Conservation (phyloP, 106 monocot species). For the Chionographis japonica region DNA sequence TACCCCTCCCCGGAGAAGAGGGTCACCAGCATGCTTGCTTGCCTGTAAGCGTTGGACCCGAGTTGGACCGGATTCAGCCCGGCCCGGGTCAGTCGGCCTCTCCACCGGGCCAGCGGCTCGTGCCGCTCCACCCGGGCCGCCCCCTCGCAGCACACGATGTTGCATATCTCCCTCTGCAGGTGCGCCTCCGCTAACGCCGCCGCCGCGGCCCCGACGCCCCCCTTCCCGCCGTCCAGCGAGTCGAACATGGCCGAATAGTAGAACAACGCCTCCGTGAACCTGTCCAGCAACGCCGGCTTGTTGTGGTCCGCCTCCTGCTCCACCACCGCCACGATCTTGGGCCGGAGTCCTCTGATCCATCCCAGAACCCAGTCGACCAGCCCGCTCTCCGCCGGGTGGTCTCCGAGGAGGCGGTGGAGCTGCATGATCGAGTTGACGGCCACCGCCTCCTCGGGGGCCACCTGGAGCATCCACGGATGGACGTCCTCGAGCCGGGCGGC, state of each 20-base stretch:
- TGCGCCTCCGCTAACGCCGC: conserved; percentile 41
- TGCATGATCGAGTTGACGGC: conserved; percentile 65
- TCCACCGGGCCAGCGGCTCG: conserved; percentile 60
- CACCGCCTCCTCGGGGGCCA: conserved; percentile 39
- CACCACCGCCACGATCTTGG: conserved; percentile 58
- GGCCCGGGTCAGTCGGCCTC: conserved; percentile 24
- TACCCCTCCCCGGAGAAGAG: conserved; percentile 69
- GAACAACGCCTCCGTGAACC: conserved; percentile 74
- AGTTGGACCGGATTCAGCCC: conserved; percentile 36
- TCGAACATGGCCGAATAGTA: conserved; percentile 82
- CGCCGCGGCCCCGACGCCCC: neutral
- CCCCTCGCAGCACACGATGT: conserved; percentile 71
- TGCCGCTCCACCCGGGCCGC: conserved; percentile 53
- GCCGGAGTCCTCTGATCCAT: conserved; percentile 34
- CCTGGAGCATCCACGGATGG: conserved; percentile 44
- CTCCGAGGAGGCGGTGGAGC: conserved; percentile 59
- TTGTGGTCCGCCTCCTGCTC: conserved; percentile 84
- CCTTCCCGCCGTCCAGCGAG: conserved; percentile 40
- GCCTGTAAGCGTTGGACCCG: conserved; percentile 63
- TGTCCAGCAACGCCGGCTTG: conserved; percentile 42
- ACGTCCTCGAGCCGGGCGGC: conserved; percentile 41
- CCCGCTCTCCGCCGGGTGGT: conserved; percentile 1
- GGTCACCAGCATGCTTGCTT: conserved; percentile 70
- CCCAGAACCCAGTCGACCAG: conserved; percentile 46
- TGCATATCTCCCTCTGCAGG: conserved; percentile 51